Evolutionary conservation across 352 stramenopile species (phyloP).

Genomic region (Phytophthora chlamydospora): DNA sequence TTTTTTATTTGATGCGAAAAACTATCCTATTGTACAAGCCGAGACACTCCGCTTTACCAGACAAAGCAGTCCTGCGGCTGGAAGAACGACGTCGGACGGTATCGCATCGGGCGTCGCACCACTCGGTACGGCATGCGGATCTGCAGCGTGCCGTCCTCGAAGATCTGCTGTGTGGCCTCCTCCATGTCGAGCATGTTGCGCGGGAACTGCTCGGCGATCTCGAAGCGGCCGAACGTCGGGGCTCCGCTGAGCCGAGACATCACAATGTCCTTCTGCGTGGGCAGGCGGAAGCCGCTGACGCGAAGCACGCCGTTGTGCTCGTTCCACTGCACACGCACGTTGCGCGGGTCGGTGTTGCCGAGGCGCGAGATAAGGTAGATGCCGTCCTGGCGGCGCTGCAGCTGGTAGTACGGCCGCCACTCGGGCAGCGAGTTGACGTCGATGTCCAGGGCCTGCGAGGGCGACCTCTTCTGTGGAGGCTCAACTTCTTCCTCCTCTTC

Average conservation of each 20-base stretch:
- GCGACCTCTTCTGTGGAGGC: slow-evolving; percentile 15
- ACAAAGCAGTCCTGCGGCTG: slow-evolving; percentile 47
- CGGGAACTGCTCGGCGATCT: slow-evolving; percentile 64
- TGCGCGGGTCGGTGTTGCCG: slow-evolving; percentile 30
- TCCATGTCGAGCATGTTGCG: slow-evolving; percentile 52
- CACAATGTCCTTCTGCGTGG: slow-evolving; percentile 61
- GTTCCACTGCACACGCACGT: slow-evolving; percentile 54
- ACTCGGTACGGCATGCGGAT: slow-evolving; percentile 63
- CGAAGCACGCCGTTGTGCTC: slow-evolving; percentile 45
- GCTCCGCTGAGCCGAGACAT: slow-evolving; percentile 58
- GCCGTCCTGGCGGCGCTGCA: slow-evolving; percentile 52
- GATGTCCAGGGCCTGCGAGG: slow-evolving; percentile 9
- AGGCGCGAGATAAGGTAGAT: slow-evolving; percentile 50
- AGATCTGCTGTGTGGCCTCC: slow-evolving; percentile 56
- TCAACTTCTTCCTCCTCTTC: slow-evolving; percentile 21
- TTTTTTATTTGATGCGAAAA: slow-evolving; percentile 7
- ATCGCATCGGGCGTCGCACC: slow-evolving; percentile 32
- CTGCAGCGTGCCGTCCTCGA: slow-evolving; percentile 54
- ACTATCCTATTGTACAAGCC: slow-evolving; percentile 26
- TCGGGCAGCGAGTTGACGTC: slow-evolving; percentile 46
- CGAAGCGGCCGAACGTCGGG: slow-evolving; percentile 70
- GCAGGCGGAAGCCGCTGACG: slow-evolving; percentile 57
- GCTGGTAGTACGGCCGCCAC: slow-evolving; percentile 69
- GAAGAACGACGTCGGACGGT: slow-evolving; percentile 45
- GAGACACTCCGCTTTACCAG: slow-evolving; percentile 27